Base-by-base conservation (phyloP, 768 basidiomycete genomes). In the Daedaleopsis sinensis region DNA sequence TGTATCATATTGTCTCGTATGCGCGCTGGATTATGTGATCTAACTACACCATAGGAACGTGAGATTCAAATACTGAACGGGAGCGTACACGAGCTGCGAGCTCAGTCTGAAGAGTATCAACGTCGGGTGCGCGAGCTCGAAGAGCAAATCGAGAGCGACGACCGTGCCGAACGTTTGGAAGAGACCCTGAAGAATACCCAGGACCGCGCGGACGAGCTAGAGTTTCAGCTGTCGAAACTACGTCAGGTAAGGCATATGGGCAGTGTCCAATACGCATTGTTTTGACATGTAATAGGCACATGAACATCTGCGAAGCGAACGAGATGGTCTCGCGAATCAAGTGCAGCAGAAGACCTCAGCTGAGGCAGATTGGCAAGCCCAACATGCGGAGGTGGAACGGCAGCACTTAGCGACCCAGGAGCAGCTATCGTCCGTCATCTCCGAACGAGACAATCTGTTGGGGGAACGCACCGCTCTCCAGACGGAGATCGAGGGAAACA, bases 81-180 rank as follows among this genome's bases (percentile, higher is more conserved):
- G 0, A 78, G 83, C 3, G 70, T 83, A 8, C 75, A 78, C 47
- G 86, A 88, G 39, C 72, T 84, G 36, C 83, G 80, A 52, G 75
- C 79, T 42, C 80, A 85, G 61, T 79, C 82, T 5, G 82, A 83
- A 52, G 80, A 82, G 50, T 79, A 81, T 62, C 80, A 82, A 61
- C 81, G 85, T 48, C 79, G 83, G 57, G 79, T 88, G 24, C 86
- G 84, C 27, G 90, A 93, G 65, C 74, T 94, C 36, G 86, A 91
- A 67, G 92, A 93, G 62, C 89, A 91, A 65, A 87, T 94, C 21
- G 86, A 93, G 72, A 87, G 84, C 61, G 92, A 94, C 69, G 91
- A 94, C 72, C 87, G 90, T 44, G 86, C 87, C 16, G 92, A 93
- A 64, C 81, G 81, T 46, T 74, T 93, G 24, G 91, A 93, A 70